These are phyloP conservation scores for Verticillium nubilum DNA, from an alignment of 2,329 filamentous ascomycete species.

Conservation along the genomic window DNA sequence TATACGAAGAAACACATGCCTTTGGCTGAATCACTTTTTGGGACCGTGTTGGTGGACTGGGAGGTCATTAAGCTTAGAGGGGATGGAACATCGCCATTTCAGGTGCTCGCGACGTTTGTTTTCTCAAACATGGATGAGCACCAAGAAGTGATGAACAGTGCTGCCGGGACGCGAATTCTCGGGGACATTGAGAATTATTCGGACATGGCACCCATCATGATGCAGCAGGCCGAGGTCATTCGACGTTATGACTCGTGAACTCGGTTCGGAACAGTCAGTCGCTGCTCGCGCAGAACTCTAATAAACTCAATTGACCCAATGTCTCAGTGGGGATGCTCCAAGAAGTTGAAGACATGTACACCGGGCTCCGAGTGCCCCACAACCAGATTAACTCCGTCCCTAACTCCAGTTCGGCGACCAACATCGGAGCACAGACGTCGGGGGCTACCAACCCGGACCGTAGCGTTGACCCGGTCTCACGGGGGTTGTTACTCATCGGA, in stretches of 20 bases:
- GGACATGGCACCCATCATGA: not conserved
- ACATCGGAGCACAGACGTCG: too few relatives aligned
- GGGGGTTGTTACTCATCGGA: too few relatives aligned
- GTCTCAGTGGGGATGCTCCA: too few relatives aligned
- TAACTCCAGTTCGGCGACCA: too few relatives aligned
- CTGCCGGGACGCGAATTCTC: not conserved
- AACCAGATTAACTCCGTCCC: too few relatives aligned
- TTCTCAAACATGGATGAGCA: not conserved
- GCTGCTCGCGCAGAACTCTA: too few relatives aligned
- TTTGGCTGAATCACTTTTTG: not conserved
- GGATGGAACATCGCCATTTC: not conserved
- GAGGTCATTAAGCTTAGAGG: not conserved
- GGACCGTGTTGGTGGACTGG: not conserved
- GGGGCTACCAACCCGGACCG: too few relatives aligned
- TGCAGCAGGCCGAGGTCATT: not conserved
- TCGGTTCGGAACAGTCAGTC: too few relatives aligned
- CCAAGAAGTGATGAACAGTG: not conserved
- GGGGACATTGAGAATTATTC: not conserved
- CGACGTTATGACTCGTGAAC: not conserved
- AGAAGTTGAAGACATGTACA: too few relatives aligned
- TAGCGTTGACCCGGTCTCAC: too few relatives aligned
- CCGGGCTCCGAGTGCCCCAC: too few relatives aligned
- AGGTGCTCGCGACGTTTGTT: not conserved
- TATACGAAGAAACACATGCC: not conserved
- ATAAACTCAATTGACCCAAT: too few relatives aligned